phyloP scores from a whole-genome alignment of 768 basidiomycete genomes.

The Galerina marginata region DNA sequence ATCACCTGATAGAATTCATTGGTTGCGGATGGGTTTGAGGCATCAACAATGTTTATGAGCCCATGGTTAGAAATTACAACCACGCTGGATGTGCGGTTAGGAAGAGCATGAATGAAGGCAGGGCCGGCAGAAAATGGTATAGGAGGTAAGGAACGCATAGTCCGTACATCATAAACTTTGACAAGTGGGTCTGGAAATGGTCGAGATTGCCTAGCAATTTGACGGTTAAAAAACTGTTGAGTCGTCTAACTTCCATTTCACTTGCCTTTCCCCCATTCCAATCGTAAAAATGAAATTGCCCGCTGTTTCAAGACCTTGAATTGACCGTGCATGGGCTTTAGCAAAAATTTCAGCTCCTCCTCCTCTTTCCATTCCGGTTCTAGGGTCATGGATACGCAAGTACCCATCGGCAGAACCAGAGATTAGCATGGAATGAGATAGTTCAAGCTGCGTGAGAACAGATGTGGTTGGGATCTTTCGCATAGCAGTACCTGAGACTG shows the following conservation, averaged over 20 bases:
- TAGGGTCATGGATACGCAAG: conserved; percentile 73
- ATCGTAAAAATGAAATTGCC: conserved; percentile 87
- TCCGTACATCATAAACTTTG: conserved; percentile 90
- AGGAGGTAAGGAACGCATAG: conserved; percentile 80
- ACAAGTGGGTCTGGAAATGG: conserved; percentile 92
- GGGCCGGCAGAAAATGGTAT: conserved; percentile 89
- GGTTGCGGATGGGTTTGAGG: conserved; percentile 66
- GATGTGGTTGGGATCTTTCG: conserved; percentile 64
- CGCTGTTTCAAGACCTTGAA: conserved; percentile 80
- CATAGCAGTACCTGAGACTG: conserved; percentile 69
- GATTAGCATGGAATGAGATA: conserved; percentile 65
- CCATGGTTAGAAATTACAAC: conserved; percentile 82
- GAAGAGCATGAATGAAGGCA: conserved; percentile 81
- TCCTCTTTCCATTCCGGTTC: conserved; percentile 59
- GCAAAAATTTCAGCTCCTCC: conserved; percentile 58
- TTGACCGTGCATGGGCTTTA: conserved; percentile 81
- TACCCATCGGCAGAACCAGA: conserved; percentile 78
- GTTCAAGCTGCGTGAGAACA: conserved; percentile 66
- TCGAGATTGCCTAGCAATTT: conserved; percentile 70
- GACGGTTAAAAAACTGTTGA: neutral
- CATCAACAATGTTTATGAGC: conserved; percentile 84
- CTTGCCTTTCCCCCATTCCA: conserved; percentile 83
- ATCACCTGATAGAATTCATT: conserved; percentile 83
- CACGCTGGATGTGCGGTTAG: conserved; percentile 75
- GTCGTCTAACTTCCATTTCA: neutral